Evolutionary conservation across 192 early-diverging fungal genomes (phyloP), one percentile per base, ranked within the genome.

Genomic region (Rhizophagus clarus): DNA sequence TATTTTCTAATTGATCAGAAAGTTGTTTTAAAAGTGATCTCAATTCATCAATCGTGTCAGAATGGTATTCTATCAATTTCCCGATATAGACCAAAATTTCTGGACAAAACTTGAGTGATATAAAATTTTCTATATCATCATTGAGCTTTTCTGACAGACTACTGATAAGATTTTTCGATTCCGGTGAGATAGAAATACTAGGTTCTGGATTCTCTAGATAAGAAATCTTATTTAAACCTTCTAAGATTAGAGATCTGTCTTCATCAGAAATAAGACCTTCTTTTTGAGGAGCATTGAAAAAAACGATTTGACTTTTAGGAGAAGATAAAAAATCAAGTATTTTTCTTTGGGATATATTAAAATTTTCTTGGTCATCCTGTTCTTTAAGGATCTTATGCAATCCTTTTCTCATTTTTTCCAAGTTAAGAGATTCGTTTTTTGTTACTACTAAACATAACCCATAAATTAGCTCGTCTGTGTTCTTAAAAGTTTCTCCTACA

Each of bases 261-360:
- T 22, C 26, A 66, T 31, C 63, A 66, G 63, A 66, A 66, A 66
- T 66, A 28, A 28, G 63, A 66, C 26, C 63, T 66, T 66, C 26
- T 66, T 31, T 11, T 28, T 24, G 0, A 66, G 63, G 63, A 0
- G 63, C 63, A 29, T 66, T 66, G 10, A 66, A 66, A 66, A 66
- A 66, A 66, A 66, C 63, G 12, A 66, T 66, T 66, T 66, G 63
- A 66, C 63, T 66, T 66, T 66, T 28, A 66, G 63, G 10, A 31
- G 63, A 66, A 28, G 63, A 66, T 66, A 66, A 66, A 66, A 31
- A 66, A 66, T 31, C 26, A 28, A 66, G 63, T 66, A 66, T 66
- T 29, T 66, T 28, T 66, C 28, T 66, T 28, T 32, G 22, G 9
- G 63, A 8, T 66, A 28, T 22, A 66, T 28, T 66, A 12, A 66